Percentiles rank a stretch among this genome's conserved stretches.
phyloP scores from a whole-genome alignment of 768 basidiomycete species.

The Albatrellus ellisii region DNA sequence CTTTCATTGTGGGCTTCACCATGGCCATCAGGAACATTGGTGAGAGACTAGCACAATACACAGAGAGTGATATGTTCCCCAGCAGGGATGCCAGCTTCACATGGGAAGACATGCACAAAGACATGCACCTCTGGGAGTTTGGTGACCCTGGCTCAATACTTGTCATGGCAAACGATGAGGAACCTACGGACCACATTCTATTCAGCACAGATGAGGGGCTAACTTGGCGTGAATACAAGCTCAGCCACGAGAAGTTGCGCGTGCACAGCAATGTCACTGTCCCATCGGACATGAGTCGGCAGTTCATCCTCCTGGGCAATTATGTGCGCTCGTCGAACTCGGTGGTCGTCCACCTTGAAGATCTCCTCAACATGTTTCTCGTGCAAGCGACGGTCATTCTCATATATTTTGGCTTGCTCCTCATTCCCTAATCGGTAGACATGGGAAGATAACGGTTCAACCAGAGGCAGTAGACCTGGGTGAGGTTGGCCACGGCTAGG shows the following conservation, averaged over 20 bases:
- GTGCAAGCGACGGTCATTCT: constrained; percentile 66
- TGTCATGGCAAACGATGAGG: constrained; percentile 92
- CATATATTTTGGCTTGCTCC: background rate
- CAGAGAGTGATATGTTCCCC: constrained; percentile 88
- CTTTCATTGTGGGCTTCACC: constrained; percentile 82
- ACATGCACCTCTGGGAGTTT: constrained; percentile 95
- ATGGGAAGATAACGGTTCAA: too few relatives aligned
- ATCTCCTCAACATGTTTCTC: constrained; percentile 69
- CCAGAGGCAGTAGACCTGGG: too few relatives aligned
- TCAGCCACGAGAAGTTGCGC: constrained; percentile 59
- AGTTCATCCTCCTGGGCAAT: constrained; percentile 77
- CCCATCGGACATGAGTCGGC: constrained; percentile 78
- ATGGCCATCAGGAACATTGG: constrained; percentile 98
- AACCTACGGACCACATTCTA: constrained; percentile 76
- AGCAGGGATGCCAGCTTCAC: constrained; percentile 95
- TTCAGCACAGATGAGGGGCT: constrained; percentile 87
- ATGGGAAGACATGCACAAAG: constrained; percentile 98
- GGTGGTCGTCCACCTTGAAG: constrained; percentile 80
- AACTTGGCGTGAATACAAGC: constrained; percentile 81
- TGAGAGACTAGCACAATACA: constrained; percentile 64
- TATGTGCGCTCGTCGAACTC: constrained; percentile 32
- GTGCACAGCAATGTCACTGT: constrained; percentile 76
- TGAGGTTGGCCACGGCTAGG: too few relatives aligned
- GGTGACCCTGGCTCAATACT: constrained; percentile 94
- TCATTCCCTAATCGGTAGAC: too few relatives aligned